Evolutionary conservation across 305 asterid species (phyloP).

Genomic region (Fraxinus baroniana): DNA sequence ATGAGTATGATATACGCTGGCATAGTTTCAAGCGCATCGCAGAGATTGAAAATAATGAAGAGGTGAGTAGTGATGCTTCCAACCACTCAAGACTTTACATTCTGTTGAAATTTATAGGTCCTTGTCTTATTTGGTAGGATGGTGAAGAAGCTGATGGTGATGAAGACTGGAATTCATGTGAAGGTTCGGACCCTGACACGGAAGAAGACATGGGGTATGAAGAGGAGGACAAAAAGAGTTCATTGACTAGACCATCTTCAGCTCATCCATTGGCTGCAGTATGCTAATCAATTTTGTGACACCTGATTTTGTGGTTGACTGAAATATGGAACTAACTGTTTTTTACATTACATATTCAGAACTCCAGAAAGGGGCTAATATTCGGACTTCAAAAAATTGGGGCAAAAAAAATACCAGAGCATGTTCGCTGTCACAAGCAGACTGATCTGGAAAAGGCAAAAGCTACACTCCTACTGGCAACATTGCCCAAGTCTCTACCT

Average conservation of each 20-base stretch:
- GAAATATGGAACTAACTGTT: slow-evolving; percentile 28
- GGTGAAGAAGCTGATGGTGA: slow-evolving; percentile 56
- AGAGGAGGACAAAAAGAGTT: slow-evolving; percentile 39
- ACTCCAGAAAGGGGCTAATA: slow-evolving; percentile 73
- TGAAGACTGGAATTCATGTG: slow-evolving; percentile 62
- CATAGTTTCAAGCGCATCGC: slow-evolving; percentile 88
- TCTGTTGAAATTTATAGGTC: slow-evolving; percentile 25
- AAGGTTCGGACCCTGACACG: slow-evolving; percentile 47
- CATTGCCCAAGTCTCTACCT: slow-evolving; percentile 84
- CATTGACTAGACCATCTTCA: slow-evolving; percentile 35
- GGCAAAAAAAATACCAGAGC: slow-evolving; percentile 84
- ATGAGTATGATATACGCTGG: slow-evolving; percentile 83
- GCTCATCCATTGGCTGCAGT: slow-evolving; percentile 81
- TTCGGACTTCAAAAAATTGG: slow-evolving; percentile 90
- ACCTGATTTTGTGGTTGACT: slow-evolving; percentile 16
- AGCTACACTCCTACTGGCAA: slow-evolving; percentile 81
- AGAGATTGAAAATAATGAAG: slow-evolving; percentile 52
- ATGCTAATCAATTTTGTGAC: slow-evolving; percentile 28
- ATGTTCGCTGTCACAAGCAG: slow-evolving; percentile 79
- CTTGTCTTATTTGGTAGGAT: slow-evolving; percentile 45
- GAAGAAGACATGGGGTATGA: slow-evolving; percentile 62
- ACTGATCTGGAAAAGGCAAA: slow-evolving; percentile 92
- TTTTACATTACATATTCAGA: slow-evolving; percentile 41
- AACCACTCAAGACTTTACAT: slow-evolving; percentile 6
- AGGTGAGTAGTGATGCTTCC: slow-evolving; percentile 41